Evolutionary conservation across 148 eudicot genomes (phyloP).

Genomic region (Rhododendron griersonianum): DNA sequence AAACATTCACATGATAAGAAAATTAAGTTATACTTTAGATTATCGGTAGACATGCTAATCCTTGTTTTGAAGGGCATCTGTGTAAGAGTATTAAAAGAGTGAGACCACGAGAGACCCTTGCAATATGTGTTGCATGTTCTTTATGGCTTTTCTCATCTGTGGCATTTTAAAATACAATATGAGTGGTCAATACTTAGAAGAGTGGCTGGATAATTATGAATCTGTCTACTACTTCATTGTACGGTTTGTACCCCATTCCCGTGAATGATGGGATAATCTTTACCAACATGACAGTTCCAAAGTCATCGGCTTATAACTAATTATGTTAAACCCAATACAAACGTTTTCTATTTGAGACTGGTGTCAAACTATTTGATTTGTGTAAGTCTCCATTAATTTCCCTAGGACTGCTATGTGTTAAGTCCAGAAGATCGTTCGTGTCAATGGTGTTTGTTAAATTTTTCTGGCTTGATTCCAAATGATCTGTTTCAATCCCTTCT

Average conservation of each 20-base stretch:
- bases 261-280: neutral
- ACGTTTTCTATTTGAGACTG: neutral
- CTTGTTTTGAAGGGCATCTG: neutral
- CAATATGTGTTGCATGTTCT: neutral
- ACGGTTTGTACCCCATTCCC: neutral
- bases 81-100: neutral
- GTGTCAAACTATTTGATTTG: neutral
- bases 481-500: neutral
- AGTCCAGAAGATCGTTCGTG: neutral
- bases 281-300: neutral
- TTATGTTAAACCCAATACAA: neutral
- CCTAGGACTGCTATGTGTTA: neutral
- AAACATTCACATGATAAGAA: neutral
- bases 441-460: neutral
- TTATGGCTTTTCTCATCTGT: neutral
- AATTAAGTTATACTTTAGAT: neutral
- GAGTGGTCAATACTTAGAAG: neutral
- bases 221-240: neutral
- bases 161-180: neutral
- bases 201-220: neutral
- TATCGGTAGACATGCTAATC: neutral
- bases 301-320: neutral
- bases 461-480: neutral
- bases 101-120: neutral
- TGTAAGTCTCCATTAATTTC: neutral